Conservation (phyloP, 345 rosid genomes). For the Stellera chamaejasme region DNA sequence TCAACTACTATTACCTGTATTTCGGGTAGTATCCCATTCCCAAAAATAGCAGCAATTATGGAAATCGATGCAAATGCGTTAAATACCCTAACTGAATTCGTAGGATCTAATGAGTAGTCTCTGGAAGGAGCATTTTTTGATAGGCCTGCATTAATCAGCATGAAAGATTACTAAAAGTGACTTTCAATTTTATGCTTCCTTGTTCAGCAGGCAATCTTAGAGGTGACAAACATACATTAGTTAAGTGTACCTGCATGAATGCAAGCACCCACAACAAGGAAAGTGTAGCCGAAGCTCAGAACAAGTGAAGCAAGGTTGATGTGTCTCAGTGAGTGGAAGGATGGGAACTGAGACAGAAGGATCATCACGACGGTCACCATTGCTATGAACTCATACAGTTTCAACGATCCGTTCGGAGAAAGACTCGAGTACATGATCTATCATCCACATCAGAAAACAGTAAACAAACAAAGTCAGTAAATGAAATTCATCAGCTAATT, state of each 20-base stretch:
- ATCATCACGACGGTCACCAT: slow-evolving; percentile 90
- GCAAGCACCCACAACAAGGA: slow-evolving; percentile 90
- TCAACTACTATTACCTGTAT: slow-evolving; percentile 47
- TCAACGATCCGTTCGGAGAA: slow-evolving; percentile 64
- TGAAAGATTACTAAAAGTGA: no score
- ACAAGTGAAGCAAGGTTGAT: slow-evolving; percentile 69
- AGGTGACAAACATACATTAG: no score
- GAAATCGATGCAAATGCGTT: slow-evolving; percentile 91
- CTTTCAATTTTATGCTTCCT: no score
- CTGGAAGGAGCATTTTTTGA: slow-evolving; percentile 61
- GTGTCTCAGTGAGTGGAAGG: slow-evolving; percentile 95
- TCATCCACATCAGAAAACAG: background rate
- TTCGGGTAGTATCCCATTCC: slow-evolving; percentile 94
- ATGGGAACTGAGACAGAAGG: slow-evolving; percentile 77
- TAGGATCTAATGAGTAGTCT: slow-evolving; percentile 58
- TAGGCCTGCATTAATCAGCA: slow-evolving; percentile 29
- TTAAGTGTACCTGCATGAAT: slow-evolving; percentile 52
- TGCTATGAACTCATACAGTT: slow-evolving; percentile 82
- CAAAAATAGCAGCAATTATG: slow-evolving; percentile 85
- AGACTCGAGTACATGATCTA: slow-evolving; percentile 83
- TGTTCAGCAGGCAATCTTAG: no score
- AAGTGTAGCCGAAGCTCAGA: slow-evolving; percentile 85
- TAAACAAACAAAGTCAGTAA: no score
- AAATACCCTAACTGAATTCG: slow-evolving; percentile 50
- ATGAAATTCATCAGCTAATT: no score